Base-by-base conservation (phyloP, 768 basidiomycete genomes). In the Heimioporus sp. region DNA sequence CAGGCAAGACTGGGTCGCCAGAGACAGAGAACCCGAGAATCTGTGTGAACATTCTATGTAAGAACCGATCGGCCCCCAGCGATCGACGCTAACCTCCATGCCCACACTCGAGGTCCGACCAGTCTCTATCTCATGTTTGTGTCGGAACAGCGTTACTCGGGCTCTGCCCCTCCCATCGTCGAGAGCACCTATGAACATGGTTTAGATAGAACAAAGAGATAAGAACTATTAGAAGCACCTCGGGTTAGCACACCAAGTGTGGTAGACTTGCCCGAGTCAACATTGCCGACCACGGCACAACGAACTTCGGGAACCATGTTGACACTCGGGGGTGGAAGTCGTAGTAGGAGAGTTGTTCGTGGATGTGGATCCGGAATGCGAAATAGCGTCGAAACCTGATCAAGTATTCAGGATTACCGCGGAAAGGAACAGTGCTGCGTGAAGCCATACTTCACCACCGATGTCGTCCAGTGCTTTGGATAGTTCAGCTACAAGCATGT, bases 121-220 rank as follows among this genome's bases (percentile, higher is more conserved):
- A 17, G 89, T 93, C 73, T 98, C 97, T 48, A 98, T 77, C 70
- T 99, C 97, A 64, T 99, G 97, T 67, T 98, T 97, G 67, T 99
- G 97, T 49, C 96, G 79, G 70, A 98, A 98, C 9, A 99, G 73
- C 4, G 86, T 85, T 5, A 98, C 88, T 47, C 96, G 88, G 1
- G 89, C 88, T 45, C 82, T 80, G 1, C 87, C 89, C 67, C 87
- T 75, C 24, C 90, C 90, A 62, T 93, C 91, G 60, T 93, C 91
- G 47, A 92, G 72, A 17, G 80, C 78, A 46, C 88, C 87, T 90
- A 48, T 31, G 5, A 41, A 59, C 20, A 50, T 52, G 38, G 31
- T 37, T 53, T 24, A 57, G 32, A 10, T 41, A 15, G 53, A 46
- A 35, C 49, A 21, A 53, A 68, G 39, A 63, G 50, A 10, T 57